phyloP scores from a whole-genome alignment of 768 basidiomycete species.

The Royoungia palumana region DNA sequence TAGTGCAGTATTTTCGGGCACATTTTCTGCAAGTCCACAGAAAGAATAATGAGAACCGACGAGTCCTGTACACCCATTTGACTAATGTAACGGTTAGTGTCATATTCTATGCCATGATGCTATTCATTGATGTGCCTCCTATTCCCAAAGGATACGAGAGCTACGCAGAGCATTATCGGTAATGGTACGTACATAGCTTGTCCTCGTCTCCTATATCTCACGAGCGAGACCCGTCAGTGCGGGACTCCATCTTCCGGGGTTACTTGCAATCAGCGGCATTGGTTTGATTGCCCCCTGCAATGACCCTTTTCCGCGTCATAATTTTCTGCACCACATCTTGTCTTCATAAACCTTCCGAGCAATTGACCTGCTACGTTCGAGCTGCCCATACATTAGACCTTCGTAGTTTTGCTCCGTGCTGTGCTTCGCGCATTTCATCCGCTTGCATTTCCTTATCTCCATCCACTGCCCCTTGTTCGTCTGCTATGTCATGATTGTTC shows the following conservation, averaged over 20 bases:
- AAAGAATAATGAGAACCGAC: conserved; percentile 73
- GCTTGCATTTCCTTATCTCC: conserved; percentile 8
- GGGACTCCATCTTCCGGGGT: conserved; percentile 73
- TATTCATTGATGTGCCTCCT: conserved; percentile 3
- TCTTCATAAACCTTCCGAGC: conserved; percentile 1
- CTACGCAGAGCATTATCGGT: conserved; percentile 79
- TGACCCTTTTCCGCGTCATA: not conserved
- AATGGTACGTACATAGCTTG: conserved; percentile 51
- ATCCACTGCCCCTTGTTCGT: not conserved
- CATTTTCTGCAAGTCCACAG: conserved; percentile 81
- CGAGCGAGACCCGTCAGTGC: conserved; percentile 40
- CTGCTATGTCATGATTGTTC: conserved; percentile 3
- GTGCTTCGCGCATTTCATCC: not conserved
- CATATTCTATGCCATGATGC: not conserved
- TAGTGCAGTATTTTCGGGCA: conserved; percentile 82
- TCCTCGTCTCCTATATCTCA: not conserved
- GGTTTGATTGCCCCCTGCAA: conserved; percentile 42
- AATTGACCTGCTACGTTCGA: not conserved
- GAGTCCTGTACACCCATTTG: conserved; percentile 79
- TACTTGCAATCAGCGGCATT: conserved; percentile 70
- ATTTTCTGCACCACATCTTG: not conserved
- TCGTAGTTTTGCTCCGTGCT: not conserved
- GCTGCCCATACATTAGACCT: conserved; percentile 6
- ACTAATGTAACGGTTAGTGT: conserved; percentile 71
- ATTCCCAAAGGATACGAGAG: conserved; percentile 63